phyloP scores from a whole-genome alignment of 352 stramenopile genomes.

The Pythium rishiriense region DNA sequence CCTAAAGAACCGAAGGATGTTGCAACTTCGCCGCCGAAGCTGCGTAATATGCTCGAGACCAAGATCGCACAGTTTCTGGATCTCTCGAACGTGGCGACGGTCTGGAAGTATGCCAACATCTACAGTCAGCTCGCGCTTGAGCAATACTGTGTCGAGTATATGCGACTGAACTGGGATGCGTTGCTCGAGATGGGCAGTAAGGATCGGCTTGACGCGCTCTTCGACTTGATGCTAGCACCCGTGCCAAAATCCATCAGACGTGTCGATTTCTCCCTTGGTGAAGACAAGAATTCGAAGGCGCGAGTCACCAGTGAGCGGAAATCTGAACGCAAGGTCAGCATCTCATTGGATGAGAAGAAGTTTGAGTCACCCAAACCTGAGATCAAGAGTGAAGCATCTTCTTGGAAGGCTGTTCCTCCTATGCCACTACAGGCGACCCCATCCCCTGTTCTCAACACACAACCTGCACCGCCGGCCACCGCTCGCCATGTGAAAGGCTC shows the following conservation, averaged over 20 bases:
- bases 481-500: conserved; percentile 29
- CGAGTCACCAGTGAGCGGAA: conserved; percentile 3
- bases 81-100: conserved; percentile 53
- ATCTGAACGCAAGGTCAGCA: conserved; percentile 16
- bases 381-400: not conserved
- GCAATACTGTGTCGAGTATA: conserved; percentile 56
- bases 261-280: conserved; percentile 2
- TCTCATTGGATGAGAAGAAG: conserved; percentile 13
- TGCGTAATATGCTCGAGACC: conserved; percentile 48
- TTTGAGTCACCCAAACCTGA: not conserved
- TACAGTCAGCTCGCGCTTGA: conserved; percentile 48
- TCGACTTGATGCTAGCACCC: conserved; percentile 60
- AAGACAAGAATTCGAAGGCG: conserved; percentile 11
- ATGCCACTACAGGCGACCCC: not conserved
- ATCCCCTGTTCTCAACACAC: conserved; percentile 13
- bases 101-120: conserved; percentile 63
- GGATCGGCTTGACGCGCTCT: conserved; percentile 61
- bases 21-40: conserved; percentile 14
- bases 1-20: not conserved
- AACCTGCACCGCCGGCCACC: not conserved
- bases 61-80: conserved; percentile 54
- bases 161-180: conserved; percentile 73
- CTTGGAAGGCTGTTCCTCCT: not conserved
- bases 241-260: conserved; percentile 6
- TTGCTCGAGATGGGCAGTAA: conserved; percentile 61